Conservation (phyloP, 129 eudicot genomes). For the Centella asiatica region DNA sequence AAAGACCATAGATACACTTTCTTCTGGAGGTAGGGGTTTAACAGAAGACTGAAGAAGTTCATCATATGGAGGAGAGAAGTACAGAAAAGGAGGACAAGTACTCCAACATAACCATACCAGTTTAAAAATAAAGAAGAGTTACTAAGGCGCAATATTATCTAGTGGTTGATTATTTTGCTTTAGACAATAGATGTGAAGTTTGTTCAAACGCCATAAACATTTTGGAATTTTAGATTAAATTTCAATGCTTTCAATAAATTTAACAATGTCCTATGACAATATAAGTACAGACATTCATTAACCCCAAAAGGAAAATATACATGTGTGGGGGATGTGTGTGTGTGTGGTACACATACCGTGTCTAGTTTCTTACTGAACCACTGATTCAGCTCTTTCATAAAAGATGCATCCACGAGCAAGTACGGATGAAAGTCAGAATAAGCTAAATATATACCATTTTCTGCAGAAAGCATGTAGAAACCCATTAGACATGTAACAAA, state of each 20-base stretch:
- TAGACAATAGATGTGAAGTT: neutral
- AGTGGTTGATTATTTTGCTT: neutral
- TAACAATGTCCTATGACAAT: no score
- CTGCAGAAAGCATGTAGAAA: conserved; percentile 36
- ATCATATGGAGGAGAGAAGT: neutral
- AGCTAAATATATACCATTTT: conserved; percentile 77
- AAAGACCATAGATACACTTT: no score
- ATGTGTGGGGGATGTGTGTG: no score
- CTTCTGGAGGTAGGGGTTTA: neutral
- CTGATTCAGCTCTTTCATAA: conserved; percentile 86
- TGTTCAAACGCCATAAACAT: neutral
- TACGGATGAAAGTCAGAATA: conserved; percentile 90
- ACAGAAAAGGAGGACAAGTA: neutral
- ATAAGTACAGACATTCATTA: no score
- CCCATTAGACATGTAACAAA: neutral
- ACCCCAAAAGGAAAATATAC: no score
- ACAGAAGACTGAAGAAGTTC: neutral
- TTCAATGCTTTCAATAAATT: neutral
- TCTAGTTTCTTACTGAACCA: conserved; percentile 95
- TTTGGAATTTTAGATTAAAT: neutral
- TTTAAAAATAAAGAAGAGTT: neutral
- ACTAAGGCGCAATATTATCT: neutral
- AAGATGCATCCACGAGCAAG: conserved; percentile 73
- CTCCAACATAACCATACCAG: neutral
- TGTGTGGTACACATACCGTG: conserved; percentile 68